Conservation (phyloP, 169 alveolate species). For the Fabrea salina region DNA sequence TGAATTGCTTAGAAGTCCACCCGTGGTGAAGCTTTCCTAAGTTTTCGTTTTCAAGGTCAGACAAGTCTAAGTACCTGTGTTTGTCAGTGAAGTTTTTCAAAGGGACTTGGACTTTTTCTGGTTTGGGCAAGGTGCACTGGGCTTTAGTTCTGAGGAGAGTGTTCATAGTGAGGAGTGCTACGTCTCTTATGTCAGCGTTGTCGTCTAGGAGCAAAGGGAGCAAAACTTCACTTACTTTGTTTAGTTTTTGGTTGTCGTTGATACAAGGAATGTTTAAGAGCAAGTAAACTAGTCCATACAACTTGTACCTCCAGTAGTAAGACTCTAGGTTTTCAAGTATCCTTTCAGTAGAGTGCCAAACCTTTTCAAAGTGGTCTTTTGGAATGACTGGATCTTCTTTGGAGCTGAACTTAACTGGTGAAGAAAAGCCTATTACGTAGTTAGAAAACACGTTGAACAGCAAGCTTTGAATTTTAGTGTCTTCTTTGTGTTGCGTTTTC, state of each 20-base stretch:
- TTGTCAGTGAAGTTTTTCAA: background rate
- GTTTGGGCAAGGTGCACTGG: background rate
- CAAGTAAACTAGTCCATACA: background rate
- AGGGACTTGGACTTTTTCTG: background rate
- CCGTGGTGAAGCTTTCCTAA: background rate
- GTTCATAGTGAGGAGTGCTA: background rate
- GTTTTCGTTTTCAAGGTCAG: background rate
- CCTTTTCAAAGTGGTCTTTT: background rate
- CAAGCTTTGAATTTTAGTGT: background rate
- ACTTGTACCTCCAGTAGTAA: constrained; percentile 2
- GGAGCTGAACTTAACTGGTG: background rate
- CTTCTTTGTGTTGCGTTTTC: background rate
- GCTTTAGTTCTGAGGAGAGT: background rate
- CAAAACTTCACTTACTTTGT: background rate
- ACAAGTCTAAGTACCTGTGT: background rate
- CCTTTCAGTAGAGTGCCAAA: background rate
- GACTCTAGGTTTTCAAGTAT: background rate
- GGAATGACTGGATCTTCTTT: background rate
- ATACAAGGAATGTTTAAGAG: background rate
- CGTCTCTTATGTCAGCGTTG: background rate
- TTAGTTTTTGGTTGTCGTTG: too few species aligned
- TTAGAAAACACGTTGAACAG: background rate
- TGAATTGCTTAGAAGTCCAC: background rate
- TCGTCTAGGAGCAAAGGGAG: background rate
- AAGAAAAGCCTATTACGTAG: background rate